Base-by-base conservation (phyloP, 1,139 yeast genomes). In the Yamadazyma pseudoaaseri region DNA sequence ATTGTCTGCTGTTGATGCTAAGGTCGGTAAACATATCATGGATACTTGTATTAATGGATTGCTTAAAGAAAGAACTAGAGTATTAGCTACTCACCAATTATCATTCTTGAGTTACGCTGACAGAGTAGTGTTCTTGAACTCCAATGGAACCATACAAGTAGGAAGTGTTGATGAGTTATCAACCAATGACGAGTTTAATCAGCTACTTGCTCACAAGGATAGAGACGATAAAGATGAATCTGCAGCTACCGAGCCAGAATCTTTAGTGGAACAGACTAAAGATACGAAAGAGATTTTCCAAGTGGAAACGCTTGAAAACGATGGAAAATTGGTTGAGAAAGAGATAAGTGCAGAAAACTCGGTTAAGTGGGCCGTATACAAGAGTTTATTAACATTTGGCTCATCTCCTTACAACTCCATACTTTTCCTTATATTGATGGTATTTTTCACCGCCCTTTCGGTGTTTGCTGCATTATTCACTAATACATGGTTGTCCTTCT, bases 401-500 rank as follows among this genome's bases (percentile, higher is more conserved):
- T 70, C 82, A 36, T 86, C 79, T 12, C 45, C 49, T 8, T 48
- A 74, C 25, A 67, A 43, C 4, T 41, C 46, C 11, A 44, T 7
- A 6, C 4, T 18, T 10, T 25, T 16, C 24, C 16, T 16, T 28
- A n/a, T 18, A 18, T 1, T 29, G 20, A 14, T 26, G 25, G 24
- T 42, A 44, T 26, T 51, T 54, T 16, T 47, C 11, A 41, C 58
- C 38, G 75, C n/a, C 58, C 54, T 74, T 3, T 47, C 79, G 6
- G 74, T 87, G 0, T 86, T 85, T 51, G 67, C 74, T 42, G 72
- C 69, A 38, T 58, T 85, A 27, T 83, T 86, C 54, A 70, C 86
- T 25, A 84, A 82, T 47, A 81, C 83, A 16, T 89, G 96, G 95
- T 66, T 89, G 41, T 81, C 96, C 1, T 89, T 77, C 57, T 89